Base-by-base conservation (phyloP, 2,329 filamentous ascomycete species). In the Fusarium setosum region DNA sequence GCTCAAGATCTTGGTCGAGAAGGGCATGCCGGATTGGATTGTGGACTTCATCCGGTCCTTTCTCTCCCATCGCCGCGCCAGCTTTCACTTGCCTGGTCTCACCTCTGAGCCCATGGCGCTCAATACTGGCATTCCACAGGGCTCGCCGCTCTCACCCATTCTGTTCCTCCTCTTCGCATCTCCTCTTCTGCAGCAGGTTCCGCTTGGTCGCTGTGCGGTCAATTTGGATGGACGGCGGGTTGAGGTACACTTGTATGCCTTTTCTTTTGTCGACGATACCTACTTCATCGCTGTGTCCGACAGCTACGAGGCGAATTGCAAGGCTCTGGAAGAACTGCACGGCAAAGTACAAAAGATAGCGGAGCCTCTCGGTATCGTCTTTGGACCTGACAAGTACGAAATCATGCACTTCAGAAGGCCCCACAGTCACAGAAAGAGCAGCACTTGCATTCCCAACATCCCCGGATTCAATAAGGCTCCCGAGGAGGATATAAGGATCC, bases 101-200 rank as follows among this genome's bases (percentile, higher is more conserved):
- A 17, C 24, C 15, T 57, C 59, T 3, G 17, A 48, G 0, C 3
- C 2, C 4, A 35, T 59, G 5, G 12, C 2, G 11, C 18, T 59
- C 4, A 55, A 58, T 3, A 48, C 47, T 4, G 60, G 65, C 17
- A 63, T 67, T 24, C 63, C 65, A 3, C 65, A 67, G 41, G 61
- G 63, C 3, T 56, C 54, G 1, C 54, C 51, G 4, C 24, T 65
- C 4, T 67, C 64, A 4, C 9, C 58, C 3, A 23, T 67, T 2
- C 24, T 67, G 3, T 67, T 65, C 11, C 26, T 50, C 13, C 35
- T 66, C 31, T 60, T 63, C 15, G 42, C 35, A 2, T 38, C 55
- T 1, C 50, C 62, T 23, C 23, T 64, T 7, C 37, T 55, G 0
- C n/a, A 52, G 8, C 9, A 3, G 11, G 4, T 23, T 17, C 4